Conservation (phyloP, 2,329 filamentous ascomycete genomes). For the Triangularia setosa region DNA sequence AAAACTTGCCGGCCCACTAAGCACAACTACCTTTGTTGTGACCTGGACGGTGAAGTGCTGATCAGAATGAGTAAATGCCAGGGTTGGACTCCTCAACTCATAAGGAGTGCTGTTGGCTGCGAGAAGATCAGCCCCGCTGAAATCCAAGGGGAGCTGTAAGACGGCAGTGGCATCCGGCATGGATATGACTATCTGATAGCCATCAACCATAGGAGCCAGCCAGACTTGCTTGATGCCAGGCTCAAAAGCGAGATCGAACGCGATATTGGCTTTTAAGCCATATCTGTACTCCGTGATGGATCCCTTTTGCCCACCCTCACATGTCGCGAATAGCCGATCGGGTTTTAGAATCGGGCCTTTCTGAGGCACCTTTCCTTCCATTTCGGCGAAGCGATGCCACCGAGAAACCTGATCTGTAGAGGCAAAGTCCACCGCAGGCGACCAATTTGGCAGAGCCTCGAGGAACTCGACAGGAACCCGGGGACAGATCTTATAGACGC, state of each 20-base stretch:
- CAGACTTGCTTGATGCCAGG: slow-evolving; percentile 50
- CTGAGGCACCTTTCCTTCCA: background rate
- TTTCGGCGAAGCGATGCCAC: slow-evolving; percentile 25
- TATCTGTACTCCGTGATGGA: slow-evolving; percentile 65
- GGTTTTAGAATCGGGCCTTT: slow-evolving; percentile 39
- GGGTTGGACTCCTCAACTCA: slow-evolving; percentile 50
- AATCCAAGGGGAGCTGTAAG: slow-evolving; percentile 47
- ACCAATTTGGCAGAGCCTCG: slow-evolving; percentile 62
- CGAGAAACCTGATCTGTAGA: slow-evolving; percentile 40
- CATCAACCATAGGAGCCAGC: slow-evolving; percentile 38
- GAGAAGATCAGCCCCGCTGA: slow-evolving; percentile 43
- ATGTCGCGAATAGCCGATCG: slow-evolving; percentile 64
- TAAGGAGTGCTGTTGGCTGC: slow-evolving; percentile 42
- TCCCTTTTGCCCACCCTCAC: slow-evolving; percentile 59
- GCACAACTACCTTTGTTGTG: slow-evolving; percentile 45
- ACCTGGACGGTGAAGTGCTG: slow-evolving; percentile 48
- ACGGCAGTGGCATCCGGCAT: slow-evolving; percentile 47
- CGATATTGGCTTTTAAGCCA: slow-evolving; percentile 66
- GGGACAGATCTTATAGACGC: slow-evolving; percentile 45
- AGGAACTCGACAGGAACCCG: slow-evolving; percentile 38
- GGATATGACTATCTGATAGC: slow-evolving; percentile 44
- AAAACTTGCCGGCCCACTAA: slow-evolving; percentile 33
- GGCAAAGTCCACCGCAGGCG: slow-evolving; percentile 53
- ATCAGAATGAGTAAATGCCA: slow-evolving; percentile 39
- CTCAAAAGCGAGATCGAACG: slow-evolving; percentile 50